Evolutionary conservation across 495 filamentous ascomycete species (phyloP).

Genomic region (Aspergillus saccharolyticus): DNA sequence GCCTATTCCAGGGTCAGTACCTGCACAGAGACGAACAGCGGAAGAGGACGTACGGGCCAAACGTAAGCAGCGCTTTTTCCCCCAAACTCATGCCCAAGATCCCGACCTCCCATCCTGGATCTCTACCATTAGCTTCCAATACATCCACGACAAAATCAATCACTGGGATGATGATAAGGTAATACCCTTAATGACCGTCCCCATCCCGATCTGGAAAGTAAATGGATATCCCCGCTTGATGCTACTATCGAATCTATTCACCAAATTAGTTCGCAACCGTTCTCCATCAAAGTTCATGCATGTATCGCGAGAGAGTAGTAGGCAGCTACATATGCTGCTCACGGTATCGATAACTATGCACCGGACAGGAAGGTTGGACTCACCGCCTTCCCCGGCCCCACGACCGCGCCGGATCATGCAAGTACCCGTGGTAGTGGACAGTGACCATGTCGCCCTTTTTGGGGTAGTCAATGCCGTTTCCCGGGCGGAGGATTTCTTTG

Average conservation of each 20-base stretch:
- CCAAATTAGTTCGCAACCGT: too few relatives aligned
- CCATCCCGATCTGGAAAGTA: constrained; percentile 21
- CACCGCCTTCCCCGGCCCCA: constrained; percentile 41
- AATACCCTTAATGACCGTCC: constrained; percentile 19
- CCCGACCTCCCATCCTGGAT: constrained; percentile 21
- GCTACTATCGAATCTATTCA: constrained; percentile 20
- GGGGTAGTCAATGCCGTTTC: constrained; percentile 48
- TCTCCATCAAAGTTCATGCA: too few relatives aligned
- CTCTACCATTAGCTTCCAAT: background rate
- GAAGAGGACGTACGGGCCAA: constrained; percentile 17
- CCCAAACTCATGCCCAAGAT: constrained; percentile 21
- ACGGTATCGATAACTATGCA: too few relatives aligned
- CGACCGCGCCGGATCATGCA: constrained; percentile 53
- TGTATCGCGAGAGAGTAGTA: too few relatives aligned
- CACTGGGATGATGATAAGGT: background rate
- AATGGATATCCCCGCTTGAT: constrained; percentile 20
- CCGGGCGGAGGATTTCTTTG: constrained; percentile 34
- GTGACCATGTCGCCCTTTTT: constrained; percentile 56
- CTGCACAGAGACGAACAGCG: too few relatives aligned
- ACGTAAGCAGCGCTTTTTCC: constrained; percentile 21
- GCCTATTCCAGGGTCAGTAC: constrained; percentile 7
- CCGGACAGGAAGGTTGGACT: constrained; percentile 14
- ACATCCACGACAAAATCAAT: background rate
- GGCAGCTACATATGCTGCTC: too few relatives aligned
- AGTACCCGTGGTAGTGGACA: constrained; percentile 72